These are phyloP conservation scores for Ceratobasidium sp. DNA, from an alignment of 1,284 basidiomycete genomes.

Conservation along the genomic window DNA sequence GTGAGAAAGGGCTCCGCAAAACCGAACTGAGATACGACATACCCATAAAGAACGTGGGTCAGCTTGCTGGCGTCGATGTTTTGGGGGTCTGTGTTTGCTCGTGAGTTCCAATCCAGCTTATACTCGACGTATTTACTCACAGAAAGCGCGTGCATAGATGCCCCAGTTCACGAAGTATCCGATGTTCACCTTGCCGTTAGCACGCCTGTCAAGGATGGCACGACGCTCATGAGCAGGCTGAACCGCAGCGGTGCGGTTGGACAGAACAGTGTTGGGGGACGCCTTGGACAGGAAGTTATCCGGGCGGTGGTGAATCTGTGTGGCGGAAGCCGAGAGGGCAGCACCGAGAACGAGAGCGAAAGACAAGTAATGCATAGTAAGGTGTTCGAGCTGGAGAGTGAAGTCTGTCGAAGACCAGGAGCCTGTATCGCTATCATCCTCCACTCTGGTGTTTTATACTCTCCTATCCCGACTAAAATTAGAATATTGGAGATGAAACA, in stretches of 20 bases:
- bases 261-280: conserved; percentile 56
- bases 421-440: neutral
- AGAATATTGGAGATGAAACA: neutral
- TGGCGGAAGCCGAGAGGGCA: conserved; percentile 56
- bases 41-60: conserved; percentile 83
- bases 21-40: neutral
- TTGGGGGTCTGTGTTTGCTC: conserved; percentile 65
- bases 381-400: conserved; percentile 1
- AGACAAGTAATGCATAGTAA: conserved; percentile 30
- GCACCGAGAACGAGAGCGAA: conserved; percentile 33
- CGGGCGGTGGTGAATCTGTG: conserved; percentile 70
- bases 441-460: conserved; percentile 13
- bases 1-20: neutral
- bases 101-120: neutral
- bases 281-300: conserved; percentile 60
- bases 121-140: neutral
- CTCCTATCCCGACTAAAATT: neutral
- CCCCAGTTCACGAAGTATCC: conserved; percentile 66
- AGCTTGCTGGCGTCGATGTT: conserved; percentile 69
- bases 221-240: conserved; percentile 34
- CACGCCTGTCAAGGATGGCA: conserved; percentile 56
- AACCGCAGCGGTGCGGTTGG: conserved; percentile 58
- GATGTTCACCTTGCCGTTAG: conserved; percentile 66
- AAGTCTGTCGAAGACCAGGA: neutral
- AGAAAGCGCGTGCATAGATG: conserved; percentile 46